Percentiles rank a stretch among this genome's conserved stretches.
These are phyloP conservation scores for Hypoxylon sp. DNA, from an alignment of 2,329 filamentous ascomycete genomes.

Conservation along the genomic window DNA sequence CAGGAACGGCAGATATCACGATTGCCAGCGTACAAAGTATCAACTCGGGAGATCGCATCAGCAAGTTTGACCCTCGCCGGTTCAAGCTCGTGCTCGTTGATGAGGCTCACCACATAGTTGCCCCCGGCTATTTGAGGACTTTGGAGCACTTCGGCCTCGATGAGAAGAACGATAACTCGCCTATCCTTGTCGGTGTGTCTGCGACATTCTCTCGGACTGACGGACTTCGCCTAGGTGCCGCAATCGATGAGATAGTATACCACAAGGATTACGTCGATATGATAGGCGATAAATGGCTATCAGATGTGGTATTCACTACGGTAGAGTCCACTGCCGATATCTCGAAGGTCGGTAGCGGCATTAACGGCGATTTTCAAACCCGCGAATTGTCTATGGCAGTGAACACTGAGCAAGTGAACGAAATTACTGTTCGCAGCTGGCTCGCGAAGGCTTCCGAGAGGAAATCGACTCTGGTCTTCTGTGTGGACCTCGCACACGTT, in stretches of 20 bases:
- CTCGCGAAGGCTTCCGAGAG: slow-evolving; percentile 79
- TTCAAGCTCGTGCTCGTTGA: slow-evolving; percentile 97
- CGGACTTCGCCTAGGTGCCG: slow-evolving; percentile 83
- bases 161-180: slow-evolving; percentile 64
- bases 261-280: slow-evolving; percentile 81
- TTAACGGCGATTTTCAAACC: slow-evolving; percentile 83
- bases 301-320: slow-evolving; percentile 93
- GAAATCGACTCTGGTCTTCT: slow-evolving; percentile 93
- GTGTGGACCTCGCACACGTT: slow-evolving; percentile 90
- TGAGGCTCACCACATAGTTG: slow-evolving; percentile 96
- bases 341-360: slow-evolving; percentile 74
- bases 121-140: slow-evolving; percentile 80
- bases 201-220: slow-evolving; percentile 85
- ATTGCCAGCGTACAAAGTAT: slow-evolving; percentile 92
- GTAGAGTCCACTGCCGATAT: slow-evolving; percentile 87
- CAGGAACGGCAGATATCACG: slow-evolving; percentile 89
- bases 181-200: slow-evolving; percentile 89
- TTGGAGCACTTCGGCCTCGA: slow-evolving; percentile 83
- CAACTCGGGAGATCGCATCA: slow-evolving; percentile 79
- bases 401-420: slow-evolving; percentile 85
- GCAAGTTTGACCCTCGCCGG: slow-evolving; percentile 81
- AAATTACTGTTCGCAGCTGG: slow-evolving; percentile 90
- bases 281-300: slow-evolving; percentile 88
- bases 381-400: slow-evolving; percentile 84
- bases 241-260: slow-evolving; percentile 96